Base-by-base conservation (phyloP, 495 filamentous ascomycete species). In the Aspergillus incahuasiensis region DNA sequence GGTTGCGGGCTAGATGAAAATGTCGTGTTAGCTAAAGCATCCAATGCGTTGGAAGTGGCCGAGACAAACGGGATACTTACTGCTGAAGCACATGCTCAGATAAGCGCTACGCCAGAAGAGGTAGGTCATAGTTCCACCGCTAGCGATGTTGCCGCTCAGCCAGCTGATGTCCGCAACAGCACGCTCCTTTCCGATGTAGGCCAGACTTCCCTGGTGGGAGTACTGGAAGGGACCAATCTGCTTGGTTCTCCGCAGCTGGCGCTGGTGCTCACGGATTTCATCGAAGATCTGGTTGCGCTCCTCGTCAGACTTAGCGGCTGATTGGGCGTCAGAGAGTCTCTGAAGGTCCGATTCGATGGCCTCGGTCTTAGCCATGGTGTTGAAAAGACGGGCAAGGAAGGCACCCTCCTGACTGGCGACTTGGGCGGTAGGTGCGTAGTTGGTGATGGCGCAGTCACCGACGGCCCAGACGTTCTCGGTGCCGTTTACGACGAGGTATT, bases 51-150 rank as follows among this genome's bases (percentile, higher is more conserved):
- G 1, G 2, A 13, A 47, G 57, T 19, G 30, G 52, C 6, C 24
- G 21, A 18, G 24, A 50, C 51, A 45, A 54, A 52, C n/a, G 13
- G 30, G 20, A 57, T 63, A 86, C 88, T 81, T 82, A 90, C 89
- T 89, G 82, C 91, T 96, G 72, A 97, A 99, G 83, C 92, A 97
- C 94, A 99, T 99, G 82, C 87, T 95, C 73, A 99, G 77, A 72
- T 99, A 99, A 48, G 94, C 95, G 68, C 86, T 91, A 71, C 90
- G 81, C 94, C 94, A 98, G 84, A 98, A 97, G 62, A 97, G 83
- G 67, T 85, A 90, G 48, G 87, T 91, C 68, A 91, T 74, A 63
- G 83, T 86, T 66, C 90, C 89, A 65, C 89, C 89, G 48, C 84
- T 86, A 39, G 91, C 89, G 63, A 97, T 82, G 75, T 99, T 99